phyloP scores from a whole-genome alignment of 129 eudicot genomes.

The Flaveria trinervia region DNA sequence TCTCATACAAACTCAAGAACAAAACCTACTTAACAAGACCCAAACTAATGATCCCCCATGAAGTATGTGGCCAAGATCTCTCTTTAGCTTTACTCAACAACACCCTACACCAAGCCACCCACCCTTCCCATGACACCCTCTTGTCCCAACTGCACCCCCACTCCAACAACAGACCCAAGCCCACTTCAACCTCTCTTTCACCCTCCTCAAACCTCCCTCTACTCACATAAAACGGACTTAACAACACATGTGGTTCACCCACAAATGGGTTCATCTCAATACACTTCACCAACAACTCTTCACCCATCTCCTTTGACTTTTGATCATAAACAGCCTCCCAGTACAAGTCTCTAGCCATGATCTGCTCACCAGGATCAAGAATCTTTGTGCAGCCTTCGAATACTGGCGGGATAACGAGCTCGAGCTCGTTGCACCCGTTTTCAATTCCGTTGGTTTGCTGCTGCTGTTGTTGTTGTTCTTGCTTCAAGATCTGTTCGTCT shows the following conservation, averaged over 20 bases:
- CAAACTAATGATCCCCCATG: slow-evolving; percentile 86
- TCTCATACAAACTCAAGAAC: background rate
- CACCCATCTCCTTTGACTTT: slow-evolving; percentile 43
- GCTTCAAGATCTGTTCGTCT: slow-evolving; percentile 60
- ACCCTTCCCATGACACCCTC: slow-evolving; percentile 91
- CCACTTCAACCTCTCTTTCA: slow-evolving; percentile 58
- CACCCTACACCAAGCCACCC: slow-evolving; percentile 93
- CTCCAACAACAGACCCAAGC: slow-evolving; percentile 64
- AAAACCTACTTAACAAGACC: slow-evolving; percentile 56
- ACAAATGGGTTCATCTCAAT: slow-evolving; percentile 82
- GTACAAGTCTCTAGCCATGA: slow-evolving; percentile 61
- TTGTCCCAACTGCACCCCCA: slow-evolving; percentile 99
- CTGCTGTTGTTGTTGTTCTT: slow-evolving; percentile 1
- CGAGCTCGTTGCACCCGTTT: slow-evolving; percentile 46
- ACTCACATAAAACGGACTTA: slow-evolving; percentile 66
- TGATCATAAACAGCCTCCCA: slow-evolving; percentile 71
- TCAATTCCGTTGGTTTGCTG: background rate
- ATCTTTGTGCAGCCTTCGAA: slow-evolving; percentile 66
- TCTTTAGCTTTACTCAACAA: slow-evolving; percentile 76
- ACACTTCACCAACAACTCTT: slow-evolving; percentile 54
- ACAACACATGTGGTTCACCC: slow-evolving; percentile 81
- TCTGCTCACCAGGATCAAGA: slow-evolving; percentile 64
- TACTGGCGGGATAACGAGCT: slow-evolving; percentile 72
- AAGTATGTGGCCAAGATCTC: slow-evolving; percentile 72
- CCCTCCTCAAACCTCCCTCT: slow-evolving; percentile 79